Base-by-base conservation (phyloP, 2,329 filamentous ascomycete genomes). In the Tricladium varicosporioides region DNA sequence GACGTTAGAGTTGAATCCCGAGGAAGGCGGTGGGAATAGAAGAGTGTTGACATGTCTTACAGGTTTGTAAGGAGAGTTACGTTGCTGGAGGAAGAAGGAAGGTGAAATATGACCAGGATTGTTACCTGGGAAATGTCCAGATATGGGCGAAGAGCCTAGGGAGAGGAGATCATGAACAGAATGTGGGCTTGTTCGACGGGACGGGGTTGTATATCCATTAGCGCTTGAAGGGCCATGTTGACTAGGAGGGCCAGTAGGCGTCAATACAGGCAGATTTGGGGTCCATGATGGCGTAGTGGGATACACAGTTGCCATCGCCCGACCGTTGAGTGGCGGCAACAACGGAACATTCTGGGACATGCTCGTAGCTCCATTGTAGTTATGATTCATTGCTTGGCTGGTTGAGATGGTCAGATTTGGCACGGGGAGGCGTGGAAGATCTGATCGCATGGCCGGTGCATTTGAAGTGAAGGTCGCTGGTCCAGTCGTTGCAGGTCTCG, bases 51-150 rank as follows among this genome's bases (percentile, higher is more conserved):
- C 91, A 59, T 91, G 84, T 53, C 92, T 88, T 42, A 97, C 88
- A 1, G 93, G 93, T 62, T 91, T 89, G 74, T 97, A 97, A 2
- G 94, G 94, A 54, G 93, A 97, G 61, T 89, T 87, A 56, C 94
- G 84, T 70, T 96, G 91, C 68, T 90, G 88, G 40, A 97, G 79
- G 73, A 95, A 95, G 67, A 91, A 84, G 10, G 89, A 92, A 0
- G 93, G 93, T 32, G 94, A 97, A 18, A 68, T 67, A 47, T 75
- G 77, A 42, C 78, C 75, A 11, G 82, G 77, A 60, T 79, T 82
- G 58, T 80, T 76, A 54, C 77, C 76, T 67, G 71, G 62, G 48
- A 66, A 69, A 10, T 68, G 68, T 1, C 69, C 65, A 48, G 69
- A 70, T 14, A 70, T 67, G 2, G 73, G 69, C 4, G 72, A 72